These are phyloP conservation scores for Naematelia aurantialba DNA, from an alignment of 768 basidiomycete genomes.

Conservation along the genomic window DNA sequence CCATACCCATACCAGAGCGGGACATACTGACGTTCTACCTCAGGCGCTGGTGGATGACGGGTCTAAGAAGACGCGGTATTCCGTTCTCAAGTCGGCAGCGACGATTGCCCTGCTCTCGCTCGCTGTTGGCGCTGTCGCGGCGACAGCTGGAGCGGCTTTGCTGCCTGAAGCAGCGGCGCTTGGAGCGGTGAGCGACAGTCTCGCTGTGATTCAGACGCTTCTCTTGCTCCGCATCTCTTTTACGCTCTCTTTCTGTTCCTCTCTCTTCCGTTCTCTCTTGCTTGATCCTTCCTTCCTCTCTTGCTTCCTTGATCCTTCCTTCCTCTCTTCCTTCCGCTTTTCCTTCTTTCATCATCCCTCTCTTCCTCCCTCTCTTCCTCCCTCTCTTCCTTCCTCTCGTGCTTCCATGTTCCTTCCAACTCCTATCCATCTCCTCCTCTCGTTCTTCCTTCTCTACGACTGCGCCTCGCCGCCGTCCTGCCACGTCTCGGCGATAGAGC, in stretches of 20 bases:
- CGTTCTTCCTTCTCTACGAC: no score
- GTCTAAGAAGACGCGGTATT: conserved; percentile 37
- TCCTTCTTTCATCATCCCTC: no score
- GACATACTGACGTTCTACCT: neutral
- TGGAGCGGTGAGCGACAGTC: conserved; percentile 24
- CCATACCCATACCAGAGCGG: neutral
- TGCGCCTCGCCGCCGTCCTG: no score
- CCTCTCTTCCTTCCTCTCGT: neutral
- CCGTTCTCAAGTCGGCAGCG: conserved; percentile 43
- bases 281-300: no score
- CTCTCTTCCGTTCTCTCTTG: neutral
- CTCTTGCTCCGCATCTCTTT: neutral
- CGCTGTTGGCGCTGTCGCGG: conserved; percentile 42
- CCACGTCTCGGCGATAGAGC: no score
- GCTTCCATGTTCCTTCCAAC: neutral
- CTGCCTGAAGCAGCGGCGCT: conserved; percentile 36
- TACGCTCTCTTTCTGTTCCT: neutral
- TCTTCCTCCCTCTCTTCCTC: no score
- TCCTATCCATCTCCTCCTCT: no score
- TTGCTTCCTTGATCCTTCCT: neutral
- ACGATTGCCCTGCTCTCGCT: conserved; percentile 44
- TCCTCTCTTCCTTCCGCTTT: neutral
- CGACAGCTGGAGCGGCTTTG: conserved; percentile 43
- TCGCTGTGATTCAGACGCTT: neutral
- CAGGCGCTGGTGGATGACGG: conserved; percentile 43